Evolutionary conservation across 108 stramenopile genomes (phyloP).

Genomic region (Epithemia pelagica): DNA sequence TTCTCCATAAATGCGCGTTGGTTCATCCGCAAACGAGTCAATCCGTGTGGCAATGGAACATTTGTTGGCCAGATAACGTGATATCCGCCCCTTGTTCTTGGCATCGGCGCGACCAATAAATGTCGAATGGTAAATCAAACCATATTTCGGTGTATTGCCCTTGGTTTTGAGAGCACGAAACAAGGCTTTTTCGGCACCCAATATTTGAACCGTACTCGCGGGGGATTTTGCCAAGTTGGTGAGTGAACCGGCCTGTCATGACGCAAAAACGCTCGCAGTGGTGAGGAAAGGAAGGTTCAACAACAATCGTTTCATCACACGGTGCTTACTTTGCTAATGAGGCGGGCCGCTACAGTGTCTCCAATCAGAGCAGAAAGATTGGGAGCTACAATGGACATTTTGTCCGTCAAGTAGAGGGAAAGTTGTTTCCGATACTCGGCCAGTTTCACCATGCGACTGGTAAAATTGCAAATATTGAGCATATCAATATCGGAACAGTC

Average conservation of each 20-base stretch:
- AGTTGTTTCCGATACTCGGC: slow-evolving; percentile 95
- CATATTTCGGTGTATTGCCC: slow-evolving; percentile 99
- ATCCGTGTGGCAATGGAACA: slow-evolving; percentile 98
- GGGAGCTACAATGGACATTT: slow-evolving; percentile 97
- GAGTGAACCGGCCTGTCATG: slow-evolving; percentile 85
- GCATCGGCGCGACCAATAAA: slow-evolving; percentile 98
- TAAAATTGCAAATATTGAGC: slow-evolving; percentile 95
- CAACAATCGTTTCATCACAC: background rate
- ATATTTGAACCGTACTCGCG: slow-evolving; percentile 98
- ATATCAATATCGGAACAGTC: slow-evolving; percentile 96
- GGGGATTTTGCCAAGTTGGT: slow-evolving; percentile 98
- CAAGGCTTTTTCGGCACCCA: slow-evolving; percentile 99
- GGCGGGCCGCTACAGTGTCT: slow-evolving; percentile 96
- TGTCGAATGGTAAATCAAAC: slow-evolving; percentile 99
- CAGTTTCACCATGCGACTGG: slow-evolving; percentile 95
- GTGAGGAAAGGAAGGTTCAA: background rate
- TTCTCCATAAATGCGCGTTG: slow-evolving; percentile 90
- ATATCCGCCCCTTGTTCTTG: slow-evolving; percentile 99
- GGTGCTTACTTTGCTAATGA: slow-evolving; percentile 94
- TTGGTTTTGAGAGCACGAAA: slow-evolving; percentile 99
- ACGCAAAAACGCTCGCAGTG: background rate
- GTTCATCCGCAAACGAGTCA: slow-evolving; percentile 95
- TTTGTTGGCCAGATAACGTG: slow-evolving; percentile 98
- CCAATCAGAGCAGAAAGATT: slow-evolving; percentile 97
- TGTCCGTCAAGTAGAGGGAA: slow-evolving; percentile 83